Evolutionary conservation across 352 stramenopile genomes (phyloP).

Genomic region (Peronospora destructor): DNA sequence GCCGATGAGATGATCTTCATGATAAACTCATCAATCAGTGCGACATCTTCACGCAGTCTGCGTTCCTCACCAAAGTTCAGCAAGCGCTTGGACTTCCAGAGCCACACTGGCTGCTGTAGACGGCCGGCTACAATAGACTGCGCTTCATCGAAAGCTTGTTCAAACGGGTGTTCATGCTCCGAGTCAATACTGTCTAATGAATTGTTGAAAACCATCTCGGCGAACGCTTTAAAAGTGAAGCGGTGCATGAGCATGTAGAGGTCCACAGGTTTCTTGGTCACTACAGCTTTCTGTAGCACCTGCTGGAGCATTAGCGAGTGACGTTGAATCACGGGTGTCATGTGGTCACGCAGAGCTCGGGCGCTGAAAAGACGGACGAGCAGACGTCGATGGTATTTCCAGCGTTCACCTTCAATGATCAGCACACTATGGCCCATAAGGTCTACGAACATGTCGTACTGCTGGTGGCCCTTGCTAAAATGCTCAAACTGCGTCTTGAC

Average conservation of each 20-base stretch:
- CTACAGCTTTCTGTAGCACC: slow-evolving; percentile 19
- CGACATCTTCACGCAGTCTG: slow-evolving; percentile 23
- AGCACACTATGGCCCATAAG: slow-evolving; percentile 43
- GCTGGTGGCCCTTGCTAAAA: slow-evolving; percentile 45
- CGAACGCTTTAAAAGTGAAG: slow-evolving; percentile 44
- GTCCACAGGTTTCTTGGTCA: slow-evolving; percentile 24
- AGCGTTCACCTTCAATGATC: slow-evolving; percentile 38
- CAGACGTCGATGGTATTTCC: slow-evolving; percentile 41
- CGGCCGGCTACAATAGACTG: slow-evolving; percentile 28
- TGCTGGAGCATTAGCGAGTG: slow-evolving; percentile 29
- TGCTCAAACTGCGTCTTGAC: slow-evolving; percentile 47
- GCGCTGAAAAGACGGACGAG: slow-evolving; percentile 39
- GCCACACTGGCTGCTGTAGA: slow-evolving; percentile 25
- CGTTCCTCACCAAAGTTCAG: slow-evolving; percentile 35
- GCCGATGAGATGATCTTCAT: slow-evolving; percentile 32
- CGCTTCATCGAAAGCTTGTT: slow-evolving; percentile 31
- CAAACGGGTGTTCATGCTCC: slow-evolving; percentile 35
- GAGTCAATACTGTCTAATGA: slow-evolving; percentile 32
- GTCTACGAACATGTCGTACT: slow-evolving; percentile 39
- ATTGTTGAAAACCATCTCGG: slow-evolving; percentile 42
- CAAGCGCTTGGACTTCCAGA: slow-evolving; percentile 43
- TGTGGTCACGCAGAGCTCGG: slow-evolving; percentile 33
- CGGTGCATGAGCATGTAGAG: slow-evolving; percentile 35
- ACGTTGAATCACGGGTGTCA: slow-evolving; percentile 33
- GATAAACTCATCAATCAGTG: slow-evolving; percentile 32